Evolutionary conservation across 2,329 filamentous ascomycete species (phyloP).

Genomic region (Apiospora rasikravindrae): DNA sequence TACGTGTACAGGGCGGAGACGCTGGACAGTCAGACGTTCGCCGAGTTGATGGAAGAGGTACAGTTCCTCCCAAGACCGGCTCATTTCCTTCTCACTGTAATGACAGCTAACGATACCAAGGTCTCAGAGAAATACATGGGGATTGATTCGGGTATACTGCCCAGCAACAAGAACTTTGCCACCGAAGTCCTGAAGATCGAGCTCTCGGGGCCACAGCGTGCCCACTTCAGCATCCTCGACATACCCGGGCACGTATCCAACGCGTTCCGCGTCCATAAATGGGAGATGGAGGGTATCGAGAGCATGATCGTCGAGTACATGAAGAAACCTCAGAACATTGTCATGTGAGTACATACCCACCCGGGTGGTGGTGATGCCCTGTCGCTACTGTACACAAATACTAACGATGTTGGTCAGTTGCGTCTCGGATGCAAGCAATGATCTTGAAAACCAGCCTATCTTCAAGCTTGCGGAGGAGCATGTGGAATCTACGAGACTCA

Average conservation of each 20-base stretch:
- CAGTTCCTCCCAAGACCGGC: too few relatives aligned
- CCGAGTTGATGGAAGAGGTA: constrained; percentile 39
- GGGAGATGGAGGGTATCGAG: constrained; percentile 37
- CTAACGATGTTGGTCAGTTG: constrained; percentile 32
- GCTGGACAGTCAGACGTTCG: constrained; percentile 38
- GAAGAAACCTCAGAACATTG: constrained; percentile 41
- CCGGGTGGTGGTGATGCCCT: too few relatives aligned
- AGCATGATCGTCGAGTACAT: constrained; percentile 44
- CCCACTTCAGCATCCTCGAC: constrained; percentile 45
- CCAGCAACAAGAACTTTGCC: constrained; percentile 42
- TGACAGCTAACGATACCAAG: constrained; percentile 18
- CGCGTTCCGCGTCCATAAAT: constrained; percentile 32
- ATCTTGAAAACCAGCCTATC: constrained; percentile 39
- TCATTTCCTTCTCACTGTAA: background rate
- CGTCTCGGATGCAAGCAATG: constrained; percentile 39
- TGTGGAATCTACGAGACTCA: constrained; percentile 37
- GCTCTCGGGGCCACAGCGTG: constrained; percentile 41
- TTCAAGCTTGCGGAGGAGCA: constrained; percentile 34
- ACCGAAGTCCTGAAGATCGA: constrained; percentile 45
- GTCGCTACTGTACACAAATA: background rate
- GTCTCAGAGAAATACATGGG: constrained; percentile 38
- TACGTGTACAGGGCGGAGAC: constrained; percentile 31
- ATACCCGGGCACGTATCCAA: constrained; percentile 41
- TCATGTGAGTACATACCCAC: constrained; percentile 39
- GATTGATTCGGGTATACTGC: constrained; percentile 32